Base-by-base conservation (phyloP, 2,329 filamentous ascomycete genomes). In the Zasmidium citrigriseum region DNA sequence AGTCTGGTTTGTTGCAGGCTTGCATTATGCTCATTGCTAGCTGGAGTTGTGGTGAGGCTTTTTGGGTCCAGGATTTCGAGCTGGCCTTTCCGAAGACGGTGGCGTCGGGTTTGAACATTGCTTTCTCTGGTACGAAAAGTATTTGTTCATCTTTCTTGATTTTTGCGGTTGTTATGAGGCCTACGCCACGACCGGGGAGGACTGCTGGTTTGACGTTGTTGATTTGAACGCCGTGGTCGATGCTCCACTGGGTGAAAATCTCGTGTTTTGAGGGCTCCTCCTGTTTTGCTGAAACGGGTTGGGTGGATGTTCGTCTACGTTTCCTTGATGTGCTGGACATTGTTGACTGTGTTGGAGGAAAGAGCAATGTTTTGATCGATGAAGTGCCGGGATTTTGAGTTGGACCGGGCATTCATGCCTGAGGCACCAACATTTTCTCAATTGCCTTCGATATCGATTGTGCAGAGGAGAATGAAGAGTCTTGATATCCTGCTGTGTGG, bases 101-200 rank as follows among this genome's bases (percentile, higher is more conserved):
- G 7, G 82, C 83, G 38, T 85, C 80, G n/a, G 86, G 76, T 25
- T 86, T 88, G 52, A 91, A 78, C 52, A 95, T 84, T 24, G 84
- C 80, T 49, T 76, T 74, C 44, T 82, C 79, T 10, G 89, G 89
- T 0, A 95, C 85, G 57, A 81, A 80, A 4, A 93, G 80, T 52
- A 95, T 75, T 7, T 78, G 74, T 60, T 89, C 83, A 55, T 80
- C 81, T 74, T 81, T 77, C 76, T 88, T 77, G 60, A 95, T 81
- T 14, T 82, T 76, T 24, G 83, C 81, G 12, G 84, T 87, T 4
- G 91, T 88, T 52, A 93, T 81, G 57, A 96, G 86, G 48, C 93
- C 92, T 54, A 95, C 83, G 24, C 92, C 92, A 55, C 89, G 82
- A 1, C 87, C 89, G 4, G 87, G 83, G 16, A 96, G 86, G 41